Evolutionary conservation across 2,329 filamentous ascomycete genomes (phyloP).

Genomic region (Pseudogymnoascus sp.): DNA sequence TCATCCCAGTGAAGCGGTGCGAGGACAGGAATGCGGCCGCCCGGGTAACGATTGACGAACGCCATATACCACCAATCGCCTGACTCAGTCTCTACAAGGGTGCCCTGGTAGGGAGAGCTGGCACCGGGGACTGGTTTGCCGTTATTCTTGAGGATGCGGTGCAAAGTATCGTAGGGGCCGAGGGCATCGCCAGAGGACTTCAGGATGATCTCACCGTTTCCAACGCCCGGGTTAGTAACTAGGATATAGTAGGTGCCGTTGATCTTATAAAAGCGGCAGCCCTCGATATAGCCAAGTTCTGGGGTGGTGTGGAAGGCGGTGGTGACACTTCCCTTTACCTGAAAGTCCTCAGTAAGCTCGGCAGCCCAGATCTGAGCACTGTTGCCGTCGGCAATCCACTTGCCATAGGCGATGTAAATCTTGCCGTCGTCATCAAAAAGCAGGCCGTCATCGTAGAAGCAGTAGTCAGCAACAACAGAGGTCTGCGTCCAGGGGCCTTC

Average conservation of each 20-base stretch:
- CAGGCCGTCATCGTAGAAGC: no score
- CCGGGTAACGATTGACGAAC: slow-evolving; percentile 36
- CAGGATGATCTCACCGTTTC: slow-evolving; percentile 31
- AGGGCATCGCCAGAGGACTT: slow-evolving; percentile 30
- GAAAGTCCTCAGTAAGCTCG: no score
- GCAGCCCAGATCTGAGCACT: no score
- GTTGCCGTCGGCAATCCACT: no score
- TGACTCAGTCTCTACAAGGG: slow-evolving; percentile 34
- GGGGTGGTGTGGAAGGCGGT: no score
- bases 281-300: slow-evolving; percentile 24
- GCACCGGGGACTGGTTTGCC: slow-evolving; percentile 23
- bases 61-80: slow-evolving; percentile 39
- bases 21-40: slow-evolving; percentile 36
- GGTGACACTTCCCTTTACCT: no score
- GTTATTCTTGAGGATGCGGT: slow-evolving; percentile 25
- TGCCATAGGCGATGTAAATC: no score
- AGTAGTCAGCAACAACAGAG: no score
- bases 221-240: slow-evolving; percentile 31
- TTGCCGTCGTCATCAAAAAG: no score
- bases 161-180: slow-evolving; percentile 33
- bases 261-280: slow-evolving; percentile 38
- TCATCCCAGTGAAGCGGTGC: slow-evolving; percentile 32
- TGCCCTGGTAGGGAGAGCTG: slow-evolving; percentile 35
- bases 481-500: background rate
- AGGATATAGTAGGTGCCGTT: slow-evolving; percentile 37